Evolutionary conservation across 139 green algal genomes (phyloP), one percentile per base, ranked within the genome.

Genomic region (Coelastrella sp.): DNA sequence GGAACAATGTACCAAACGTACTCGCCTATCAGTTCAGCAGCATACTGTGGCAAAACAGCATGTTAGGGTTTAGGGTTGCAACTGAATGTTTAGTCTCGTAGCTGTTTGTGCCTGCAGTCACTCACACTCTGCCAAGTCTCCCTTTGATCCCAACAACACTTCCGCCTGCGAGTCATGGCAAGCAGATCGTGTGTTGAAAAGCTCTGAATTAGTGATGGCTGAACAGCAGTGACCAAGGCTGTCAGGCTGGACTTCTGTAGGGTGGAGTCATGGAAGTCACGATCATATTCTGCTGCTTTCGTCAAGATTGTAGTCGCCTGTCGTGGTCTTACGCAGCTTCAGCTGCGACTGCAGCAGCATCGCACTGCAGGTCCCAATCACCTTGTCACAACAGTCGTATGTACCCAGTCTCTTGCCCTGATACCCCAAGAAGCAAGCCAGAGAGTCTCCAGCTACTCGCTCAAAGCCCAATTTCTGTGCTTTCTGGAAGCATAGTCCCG

Each of bases 341-440:
- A 34, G 68, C 68, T 37, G 38, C 35, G 37, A 34, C 21, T 23
- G 11, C 6, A 38, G 40, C 25, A 23, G 13, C 13, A 25, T 51
- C 35, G 3, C 45, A 35, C 72, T 60, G 21, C 4, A 64, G 13
- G 32, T 35, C 50, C 17, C 38, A n/a, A 23, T 43, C 32, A 82
- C 75, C 75, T 82, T 69, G 75, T 82, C 75, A 35, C 75, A 82
- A 53, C 75, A 82, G 53, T 82, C 75, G 21, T 69, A 69, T 13
- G 75, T 71, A 53, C 75, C 66, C 8, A 82, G 75, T 35, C 5
- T 51, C 51, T 71, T 82, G 75, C 75, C 75, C 15, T 82, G 69
- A 53, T 82, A 82, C 11, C 50, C 34, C 75, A 82, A 27, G 35
- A 82, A 82, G 75, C 75, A 82, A 5, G 75, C 75, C 35, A 69